Base-by-base conservation (phyloP, 2,329 filamentous ascomycete genomes). In the Sporothrix globosa region DNA sequence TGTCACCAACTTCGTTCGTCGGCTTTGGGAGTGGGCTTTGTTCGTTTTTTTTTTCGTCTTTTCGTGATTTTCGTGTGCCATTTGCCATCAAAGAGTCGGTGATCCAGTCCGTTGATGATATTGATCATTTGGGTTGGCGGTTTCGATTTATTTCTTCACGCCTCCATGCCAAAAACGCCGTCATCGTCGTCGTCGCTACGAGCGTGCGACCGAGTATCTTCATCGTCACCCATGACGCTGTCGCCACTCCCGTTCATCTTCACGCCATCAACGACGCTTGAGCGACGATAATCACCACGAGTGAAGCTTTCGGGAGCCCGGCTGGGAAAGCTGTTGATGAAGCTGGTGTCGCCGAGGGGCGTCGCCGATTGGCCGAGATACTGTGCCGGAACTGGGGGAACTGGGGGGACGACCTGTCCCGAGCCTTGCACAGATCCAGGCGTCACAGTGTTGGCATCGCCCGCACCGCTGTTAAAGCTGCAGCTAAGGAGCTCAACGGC, bases 131-230 rank as follows among this genome's bases (percentile, higher is more conserved):
- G 39, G 3, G 54, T 61, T 50, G 53, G 48, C 34, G 24, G 13
- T 69, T 52, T 39, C 46, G 19, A 6, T 30, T 48, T 44, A 44
- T 46, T 66, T 67, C 73, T 52, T 74, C 85, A 96, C 80, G 97
- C 93, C 81, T 99, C 96, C 95, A 98, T 98, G 75, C 94, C 94
- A 83, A 99, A 99, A 76, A 98, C 91, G 77, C 94, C 94, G 74
- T 97, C 94, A 75, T 98, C 95, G 73, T 97, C 93, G 76, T 97
- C 94, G 76, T 96, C 92, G 79, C 89, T 91, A 73, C 91, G 87
- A 67, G 87, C 87, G 69, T 87, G 86, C 66, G 84, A 86, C 69
- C 82, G 84, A 75, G 82, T 82, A 76, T 89, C 88, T 71, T 90
- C 87, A 72, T 90, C 88, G 69, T 92, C 90, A 74, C 88, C 88